These are phyloP conservation scores for Mycena crocata DNA, from an alignment of 768 basidiomycete species.

Conservation along the genomic window DNA sequence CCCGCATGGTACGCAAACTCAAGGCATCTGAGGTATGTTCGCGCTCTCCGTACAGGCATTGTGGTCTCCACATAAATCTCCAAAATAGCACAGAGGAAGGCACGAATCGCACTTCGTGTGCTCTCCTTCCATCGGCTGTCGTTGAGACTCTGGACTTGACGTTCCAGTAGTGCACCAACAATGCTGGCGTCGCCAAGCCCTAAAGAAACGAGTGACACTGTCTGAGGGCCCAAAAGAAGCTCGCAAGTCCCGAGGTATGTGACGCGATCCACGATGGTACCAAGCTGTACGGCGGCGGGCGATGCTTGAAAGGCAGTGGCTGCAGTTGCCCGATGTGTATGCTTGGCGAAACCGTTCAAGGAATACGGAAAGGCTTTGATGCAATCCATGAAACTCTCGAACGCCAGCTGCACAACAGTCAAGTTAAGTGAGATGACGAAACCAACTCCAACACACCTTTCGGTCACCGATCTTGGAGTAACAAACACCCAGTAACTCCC, in stretches of 20 bases:
- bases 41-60: conserved; percentile 70
- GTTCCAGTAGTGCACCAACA: conserved; percentile 68
- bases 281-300: conserved; percentile 64
- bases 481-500: conserved; percentile 86
- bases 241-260: conserved; percentile 78
- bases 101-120: conserved; percentile 52
- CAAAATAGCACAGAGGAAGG: conserved; percentile 62
- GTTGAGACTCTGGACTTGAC: conserved; percentile 69
- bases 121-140: conserved; percentile 68
- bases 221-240: conserved; percentile 62
- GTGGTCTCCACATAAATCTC: conserved; percentile 58
- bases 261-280: conserved; percentile 69
- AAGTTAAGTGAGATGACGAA: conserved; percentile 12
- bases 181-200: conserved; percentile 44
- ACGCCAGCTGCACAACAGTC: conserved; percentile 62
- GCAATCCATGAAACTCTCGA: conserved; percentile 64
- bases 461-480: conserved; percentile 82
- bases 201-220: conserved; percentile 58
- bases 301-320: conserved; percentile 54
- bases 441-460: conserved; percentile 58
- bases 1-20: conserved; percentile 60
- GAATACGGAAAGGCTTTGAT: conserved; percentile 67
- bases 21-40: conserved; percentile 65
- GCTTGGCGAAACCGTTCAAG: conserved; percentile 51
- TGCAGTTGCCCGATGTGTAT: conserved; percentile 43